Evolutionary conservation across 169 alveolate species (phyloP), one percentile per base, ranked within the genome.

Genomic region (Plasmodium falciparum): DNA sequence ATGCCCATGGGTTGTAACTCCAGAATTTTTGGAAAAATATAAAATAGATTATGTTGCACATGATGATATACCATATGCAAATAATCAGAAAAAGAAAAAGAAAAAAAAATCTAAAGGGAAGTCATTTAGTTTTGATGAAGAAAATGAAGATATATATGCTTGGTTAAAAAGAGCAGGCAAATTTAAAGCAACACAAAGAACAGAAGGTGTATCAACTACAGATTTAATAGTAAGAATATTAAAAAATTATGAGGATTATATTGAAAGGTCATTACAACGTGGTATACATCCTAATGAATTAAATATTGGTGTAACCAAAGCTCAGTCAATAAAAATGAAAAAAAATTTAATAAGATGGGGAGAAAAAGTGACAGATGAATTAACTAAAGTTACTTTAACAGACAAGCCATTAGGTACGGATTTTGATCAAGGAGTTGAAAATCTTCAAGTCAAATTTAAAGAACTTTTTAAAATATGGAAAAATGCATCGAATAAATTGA

Each of bases 171-270:
- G 89, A 66, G 96, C 94, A 15, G 98, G 98, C n/a, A 95, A 95
- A 58, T 95, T 97, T 80, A 93, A 92, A 71, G 95, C 98, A 7
- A 96, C 98, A 4, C 95, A 95, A 66, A 90, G 99, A 75, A 98
- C 99, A 12, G 97, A 95, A 39, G 99, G 99, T 0, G 98, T 98
- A 26, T 97, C 99, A 20, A 98, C 99, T 17, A 96, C 99, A 22
- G 99, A 97, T 73, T 62, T 98, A 65, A 97, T 98, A 74, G 93
- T 97, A 52, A 92, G 99, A 49, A 97, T 98, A 29, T 94, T 98
- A 24, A 96, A 95, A 71, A 98, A 98, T 74, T 98, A 98, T 91
- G 99, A 98, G 73, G 96, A 95, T 73, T 98, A 98, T 90, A 95
- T 98, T 4, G 96, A 95, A 78, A 90, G 99, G 83, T 96, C 98